A percentile compares a stretch with the other conserved stretches of the same genome.
Evolutionary conservation across 768 basidiomycete species (phyloP).

Genomic region (Lactarius sanguifluus): DNA sequence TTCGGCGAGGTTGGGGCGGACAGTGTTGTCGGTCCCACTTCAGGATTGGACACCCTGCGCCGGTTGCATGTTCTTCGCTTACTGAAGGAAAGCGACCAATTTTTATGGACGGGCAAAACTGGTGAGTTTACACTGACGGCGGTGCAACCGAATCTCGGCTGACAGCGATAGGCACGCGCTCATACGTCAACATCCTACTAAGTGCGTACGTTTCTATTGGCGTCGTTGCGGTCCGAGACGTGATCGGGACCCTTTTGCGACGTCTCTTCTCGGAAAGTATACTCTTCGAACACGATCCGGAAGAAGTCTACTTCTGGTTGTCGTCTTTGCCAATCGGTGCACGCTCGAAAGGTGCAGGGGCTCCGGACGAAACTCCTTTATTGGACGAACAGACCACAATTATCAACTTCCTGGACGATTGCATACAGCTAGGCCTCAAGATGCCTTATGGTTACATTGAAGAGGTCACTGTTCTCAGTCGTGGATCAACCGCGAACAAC

Average conservation of each 20-base stretch:
- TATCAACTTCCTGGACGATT: constrained; percentile 79
- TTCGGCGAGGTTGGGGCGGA: constrained; percentile 35
- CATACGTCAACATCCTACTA: constrained; percentile 72
- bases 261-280: constrained; percentile 70
- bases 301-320: constrained; percentile 77
- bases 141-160: neutral
- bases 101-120: constrained; percentile 72
- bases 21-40: constrained; percentile 33
- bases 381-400: constrained; percentile 57
- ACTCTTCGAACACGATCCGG: constrained; percentile 73
- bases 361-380: constrained; percentile 54
- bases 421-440: constrained; percentile 75
- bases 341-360: constrained; percentile 39
- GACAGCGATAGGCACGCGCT: constrained; percentile 39
- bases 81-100: constrained; percentile 75
- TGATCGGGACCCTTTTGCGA: constrained; percentile 53
- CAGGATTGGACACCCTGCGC: constrained; percentile 54
- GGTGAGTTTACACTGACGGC: constrained; percentile 7
- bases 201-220: constrained; percentile 54
- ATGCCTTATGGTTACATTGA: constrained; percentile 88
- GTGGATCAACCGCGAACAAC: constrained; percentile 18
- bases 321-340: constrained; percentile 53
- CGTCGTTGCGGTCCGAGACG: constrained; percentile 52
- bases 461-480: constrained; percentile 46
- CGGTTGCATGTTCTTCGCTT: constrained; percentile 78